Conservation (phyloP, 192 early-diverging fungal species). For the Coemansia sp. region DNA sequence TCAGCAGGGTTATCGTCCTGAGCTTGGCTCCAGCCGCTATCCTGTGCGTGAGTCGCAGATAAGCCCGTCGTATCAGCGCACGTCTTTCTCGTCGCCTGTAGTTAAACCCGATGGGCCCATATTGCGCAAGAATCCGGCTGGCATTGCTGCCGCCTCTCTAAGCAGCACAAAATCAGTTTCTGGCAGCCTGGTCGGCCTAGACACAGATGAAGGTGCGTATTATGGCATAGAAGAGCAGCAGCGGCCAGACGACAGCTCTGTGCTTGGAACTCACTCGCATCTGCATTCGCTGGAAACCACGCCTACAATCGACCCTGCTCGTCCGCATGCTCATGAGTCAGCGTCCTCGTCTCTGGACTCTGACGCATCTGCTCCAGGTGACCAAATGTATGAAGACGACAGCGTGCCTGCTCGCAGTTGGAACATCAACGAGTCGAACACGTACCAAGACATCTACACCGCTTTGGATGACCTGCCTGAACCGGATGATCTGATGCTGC, state of each 20-base stretch:
- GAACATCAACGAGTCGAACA: conserved; percentile 1
- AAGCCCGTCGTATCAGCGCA: conserved; percentile 33
- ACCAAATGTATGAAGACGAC: background rate
- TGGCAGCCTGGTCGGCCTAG: background rate
- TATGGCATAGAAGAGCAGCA: background rate
- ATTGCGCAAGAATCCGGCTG: background rate
- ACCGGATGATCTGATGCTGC: conserved; percentile 42
- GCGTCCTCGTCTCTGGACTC: background rate
- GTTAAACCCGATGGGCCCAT: conserved; percentile 8
- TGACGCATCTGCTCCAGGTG: background rate
- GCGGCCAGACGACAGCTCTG: conserved; percentile 17
- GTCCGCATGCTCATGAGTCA: background rate
- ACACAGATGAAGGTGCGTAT: background rate
- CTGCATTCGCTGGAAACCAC: conserved; percentile 20
- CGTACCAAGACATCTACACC: conserved; percentile 22
- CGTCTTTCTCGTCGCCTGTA: conserved; percentile 39
- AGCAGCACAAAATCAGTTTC: conserved; percentile 1
- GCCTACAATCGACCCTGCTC: background rate
- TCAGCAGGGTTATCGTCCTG: background rate
- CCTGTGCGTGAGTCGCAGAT: conserved; percentile 14
- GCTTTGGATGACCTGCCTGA: conserved; percentile 31
- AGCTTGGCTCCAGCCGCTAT: conserved; percentile 18
- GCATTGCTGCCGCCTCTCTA: background rate
- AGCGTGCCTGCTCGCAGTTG: background rate
- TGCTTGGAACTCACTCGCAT: conserved; percentile 19